phyloP scores from a whole-genome alignment of 495 filamentous ascomycete species.

The Neurospora sp. region DNA sequence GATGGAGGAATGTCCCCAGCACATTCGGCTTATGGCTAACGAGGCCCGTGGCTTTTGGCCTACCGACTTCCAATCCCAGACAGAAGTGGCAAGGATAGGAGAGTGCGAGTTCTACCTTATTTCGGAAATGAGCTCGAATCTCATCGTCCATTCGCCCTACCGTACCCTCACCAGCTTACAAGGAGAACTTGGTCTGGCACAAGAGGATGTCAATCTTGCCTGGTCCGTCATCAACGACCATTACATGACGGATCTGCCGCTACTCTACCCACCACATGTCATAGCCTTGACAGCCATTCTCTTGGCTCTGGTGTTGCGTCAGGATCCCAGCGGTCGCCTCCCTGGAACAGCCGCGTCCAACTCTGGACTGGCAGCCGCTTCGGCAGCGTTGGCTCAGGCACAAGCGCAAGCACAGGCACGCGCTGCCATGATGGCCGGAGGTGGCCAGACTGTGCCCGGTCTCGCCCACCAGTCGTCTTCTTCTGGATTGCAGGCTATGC shows the following conservation, averaged over 20 bases:
- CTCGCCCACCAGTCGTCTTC: neutral
- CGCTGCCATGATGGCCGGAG: slow-evolving; percentile 11
- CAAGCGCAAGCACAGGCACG: slow-evolving; percentile 21
- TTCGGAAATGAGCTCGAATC: slow-evolving; percentile 85
- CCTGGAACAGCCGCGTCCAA: slow-evolving; percentile 5
- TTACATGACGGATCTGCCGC: slow-evolving; percentile 85
- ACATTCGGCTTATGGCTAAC: slow-evolving; percentile 77
- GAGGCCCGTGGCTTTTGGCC: slow-evolving; percentile 87
- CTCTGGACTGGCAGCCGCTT: slow-evolving; percentile 30
- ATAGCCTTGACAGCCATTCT: slow-evolving; percentile 88
- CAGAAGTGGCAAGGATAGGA: slow-evolving; percentile 76
- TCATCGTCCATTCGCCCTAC: slow-evolving; percentile 97
- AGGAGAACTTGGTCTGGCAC: slow-evolving; percentile 53
- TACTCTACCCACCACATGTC: slow-evolving; percentile 80
- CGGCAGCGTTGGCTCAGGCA: slow-evolving; percentile 30
- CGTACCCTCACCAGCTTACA: slow-evolving; percentile 71
- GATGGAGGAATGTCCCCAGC: slow-evolving; percentile 96
- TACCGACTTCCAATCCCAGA: slow-evolving; percentile 65
- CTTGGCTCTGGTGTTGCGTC: slow-evolving; percentile 68
- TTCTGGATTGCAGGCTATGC: neutral
- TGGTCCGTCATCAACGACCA: slow-evolving; percentile 92
- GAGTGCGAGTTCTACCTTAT: slow-evolving; percentile 97
- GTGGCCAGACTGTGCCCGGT: neutral
- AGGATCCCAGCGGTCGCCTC: slow-evolving; percentile 1
- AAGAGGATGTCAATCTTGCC: slow-evolving; percentile 69